These are phyloP conservation scores for Inga leiocalycina DNA, from an alignment of 306 rosid species.

Conservation along the genomic window DNA sequence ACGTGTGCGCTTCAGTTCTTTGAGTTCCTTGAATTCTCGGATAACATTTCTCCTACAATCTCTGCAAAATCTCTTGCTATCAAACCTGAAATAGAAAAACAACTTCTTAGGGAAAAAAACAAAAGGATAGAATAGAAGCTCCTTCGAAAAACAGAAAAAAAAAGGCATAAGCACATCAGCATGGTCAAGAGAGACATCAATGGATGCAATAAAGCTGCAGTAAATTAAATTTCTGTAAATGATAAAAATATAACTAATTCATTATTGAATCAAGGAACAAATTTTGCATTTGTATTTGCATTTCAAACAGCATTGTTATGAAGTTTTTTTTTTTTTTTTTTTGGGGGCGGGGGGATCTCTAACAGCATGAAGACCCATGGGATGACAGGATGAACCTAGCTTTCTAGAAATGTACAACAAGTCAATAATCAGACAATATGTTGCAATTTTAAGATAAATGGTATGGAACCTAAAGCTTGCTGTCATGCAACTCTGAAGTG, in stretches of 20 bases:
- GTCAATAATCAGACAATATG: conserved; percentile 32
- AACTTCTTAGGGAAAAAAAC: conserved; percentile 29
- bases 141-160: not conserved
- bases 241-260: conserved; percentile 31
- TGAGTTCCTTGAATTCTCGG: conserved; percentile 97
- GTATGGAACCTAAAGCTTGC: conserved; percentile 7
- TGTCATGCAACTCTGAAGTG: not conserved
- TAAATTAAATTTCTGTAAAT: not conserved
- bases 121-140: conserved; percentile 20
- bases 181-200: conserved; percentile 18
- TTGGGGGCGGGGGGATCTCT: not conserved
- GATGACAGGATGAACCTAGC: conserved; percentile 27
- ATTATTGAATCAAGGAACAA: conserved; percentile 7
- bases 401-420: conserved; percentile 16
- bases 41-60: conserved; percentile 99
- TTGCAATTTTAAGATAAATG: not conserved
- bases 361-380: conserved; percentile 29
- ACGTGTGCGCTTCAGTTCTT: conserved; percentile 92
- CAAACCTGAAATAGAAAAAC: conserved; percentile 69
- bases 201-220: conserved; percentile 19
- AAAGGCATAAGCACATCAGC: not conserved
- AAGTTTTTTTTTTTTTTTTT: not conserved
- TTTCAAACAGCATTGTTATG: conserved; percentile 28
- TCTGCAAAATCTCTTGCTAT: conserved; percentile 99
- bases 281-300: conserved; percentile 13